Conservation (phyloP, 2,329 filamentous ascomycete species). For the Coniella lustricola region DNA sequence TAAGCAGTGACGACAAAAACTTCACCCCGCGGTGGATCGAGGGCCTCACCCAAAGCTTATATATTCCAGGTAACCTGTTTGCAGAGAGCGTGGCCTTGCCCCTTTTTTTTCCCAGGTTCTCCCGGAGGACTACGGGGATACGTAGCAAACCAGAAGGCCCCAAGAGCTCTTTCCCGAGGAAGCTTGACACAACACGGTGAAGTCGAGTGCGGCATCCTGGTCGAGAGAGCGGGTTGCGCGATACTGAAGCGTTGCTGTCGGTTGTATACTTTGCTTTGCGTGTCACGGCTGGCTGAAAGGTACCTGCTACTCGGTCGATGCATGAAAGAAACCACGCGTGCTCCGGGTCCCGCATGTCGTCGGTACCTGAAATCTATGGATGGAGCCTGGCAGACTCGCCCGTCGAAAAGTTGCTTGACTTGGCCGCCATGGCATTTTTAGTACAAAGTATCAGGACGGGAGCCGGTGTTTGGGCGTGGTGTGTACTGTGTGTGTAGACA, state of each 20-base stretch:
- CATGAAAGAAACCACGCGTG: neutral
- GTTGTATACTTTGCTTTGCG: neutral
- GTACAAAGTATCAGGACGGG: slow-evolving; percentile 1
- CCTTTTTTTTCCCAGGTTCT: neutral
- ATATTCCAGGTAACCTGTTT: slow-evolving; percentile 3
- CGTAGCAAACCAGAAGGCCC: too few relatives aligned
- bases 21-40: neutral
- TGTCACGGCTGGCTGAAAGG: neutral
- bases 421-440: too few relatives aligned
- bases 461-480: neutral
- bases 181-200: slow-evolving; percentile 1
- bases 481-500: neutral
- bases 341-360: slow-evolving; percentile 2
- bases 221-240: neutral
- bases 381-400: neutral
- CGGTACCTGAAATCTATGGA: slow-evolving; percentile 7
- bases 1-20: neutral
- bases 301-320: neutral
- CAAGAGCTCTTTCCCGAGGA: neutral
- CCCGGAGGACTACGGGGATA: neutral
- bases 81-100: neutral
- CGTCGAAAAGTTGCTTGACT: neutral
- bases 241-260: slow-evolving; percentile 1
- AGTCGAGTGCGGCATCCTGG: neutral
- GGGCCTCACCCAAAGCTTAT: slow-evolving; percentile 13